Evolutionary conservation across 164 flowering plant genomes (phyloP), one percentile per base, ranked within the genome.

Genomic region (Aristolochia californica): DNA sequence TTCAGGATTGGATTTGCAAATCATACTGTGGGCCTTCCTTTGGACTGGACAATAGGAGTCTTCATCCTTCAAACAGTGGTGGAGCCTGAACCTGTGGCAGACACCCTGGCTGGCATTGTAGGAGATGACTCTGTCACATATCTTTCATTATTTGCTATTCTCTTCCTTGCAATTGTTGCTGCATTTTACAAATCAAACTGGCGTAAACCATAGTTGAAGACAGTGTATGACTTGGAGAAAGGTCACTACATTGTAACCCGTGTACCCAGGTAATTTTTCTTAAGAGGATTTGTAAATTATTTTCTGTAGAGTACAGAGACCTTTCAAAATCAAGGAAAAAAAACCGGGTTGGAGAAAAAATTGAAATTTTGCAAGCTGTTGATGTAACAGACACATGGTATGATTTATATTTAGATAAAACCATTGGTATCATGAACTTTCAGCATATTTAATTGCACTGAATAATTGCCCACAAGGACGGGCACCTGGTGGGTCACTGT

Each of bases 41-140:
- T 74, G 56, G 77, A 80, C 65, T 80, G 81, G 84, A 77, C 78
- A 4, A 59, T 80, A 23, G 80, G 80, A 52, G 81, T 77, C 56
- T 75, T 77, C 68, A 67, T 80, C 58, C 66, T 74, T 47, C 75
- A 75, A 44, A 65, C 74, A 20, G 66, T 58, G 59, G 56, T 28
- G 43, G 75, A 68, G 16, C 72, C 78, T 1, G 72, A 75, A 43
- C 45, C 28, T 16, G 75, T 63, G 30, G 53, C 68, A 16, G 72
- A 63, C 49, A 63, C 50, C 45, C 45, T 51, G n/a, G 70, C 45
- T 20, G 55, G 59, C 50, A 56, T 75, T 23, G 62, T 60, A 24
- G 56, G 56, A 7, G 43, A 54, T 30, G 56, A 76, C 22, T 64
- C 70, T 18, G 60, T 72, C 13, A 66, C 71, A 2, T 72, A 61